Evolutionary conservation across 2,329 filamentous ascomycete species (phyloP), one percentile per base, ranked within the genome.

Genomic region (Diplodia mutila): DNA sequence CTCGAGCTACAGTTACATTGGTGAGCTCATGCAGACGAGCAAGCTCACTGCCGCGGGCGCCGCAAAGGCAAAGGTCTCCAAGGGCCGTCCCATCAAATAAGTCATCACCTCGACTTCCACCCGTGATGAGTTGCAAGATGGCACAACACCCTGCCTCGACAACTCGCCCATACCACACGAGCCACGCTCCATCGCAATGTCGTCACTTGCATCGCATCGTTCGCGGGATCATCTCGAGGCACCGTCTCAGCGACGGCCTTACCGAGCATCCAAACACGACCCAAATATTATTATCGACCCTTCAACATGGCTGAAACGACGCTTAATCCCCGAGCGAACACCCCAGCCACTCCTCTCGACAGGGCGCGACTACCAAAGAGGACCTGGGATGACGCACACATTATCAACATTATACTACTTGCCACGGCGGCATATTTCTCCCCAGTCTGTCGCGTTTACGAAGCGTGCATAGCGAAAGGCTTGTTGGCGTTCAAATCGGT

Each of bases 11-110:
- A 97, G 97, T 79, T 98, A 98, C 78, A 98, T 98, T 74, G 94
- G 94, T 71, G 94, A 97, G 76, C 85, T 98, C 66, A 98, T 97
- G 87, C 92, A 92, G 74, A 89, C 87, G 72, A 85, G 83, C 73
- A 88, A 88, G 75, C 84, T 89, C 74, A 84, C 82, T n/a, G 82
- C 82, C 3, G 80, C 84, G 42, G 82, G 81, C 66, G 83, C 84
- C 64, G 80, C 81, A 42, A 86, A 86, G 74, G 78, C 79, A 70
- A 87, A 85, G 73, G 75, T 71, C 69, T 32, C 53, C 23, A 81
- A 81, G 70, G 75, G 75, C 71, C 66, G 66, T 23, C 42, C 59
- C 27, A 46, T 61, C 21, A 68, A 68, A 61, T 67, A 64, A 66
- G n/a, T 34, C 32, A 11, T 8, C 7, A n/a, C 23, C 12, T 51